A percentile compares a stretch with the other conserved stretches of the same genome.
Evolutionary conservation across 345 rosid genomes (phyloP).

Genomic region (Psidium friedrichsthalianum): DNA sequence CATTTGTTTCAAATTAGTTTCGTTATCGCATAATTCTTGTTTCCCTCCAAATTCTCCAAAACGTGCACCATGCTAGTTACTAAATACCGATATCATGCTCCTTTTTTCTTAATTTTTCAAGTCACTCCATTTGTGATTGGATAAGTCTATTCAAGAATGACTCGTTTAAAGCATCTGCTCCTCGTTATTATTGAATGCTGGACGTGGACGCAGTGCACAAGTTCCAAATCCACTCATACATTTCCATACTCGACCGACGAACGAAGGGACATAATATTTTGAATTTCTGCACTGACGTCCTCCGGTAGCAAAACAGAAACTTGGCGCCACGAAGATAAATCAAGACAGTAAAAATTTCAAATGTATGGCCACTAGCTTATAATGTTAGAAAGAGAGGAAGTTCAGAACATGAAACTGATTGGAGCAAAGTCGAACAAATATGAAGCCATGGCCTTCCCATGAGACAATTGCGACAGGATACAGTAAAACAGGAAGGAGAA

Average conservation of each 20-base stretch:
- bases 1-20: neutral
- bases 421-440: neutral
- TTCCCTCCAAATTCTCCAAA: neutral
- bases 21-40: neutral
- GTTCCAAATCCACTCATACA: neutral
- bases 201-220: neutral
- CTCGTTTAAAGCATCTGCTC: no score
- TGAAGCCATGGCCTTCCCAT: neutral
- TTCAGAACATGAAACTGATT: neutral
- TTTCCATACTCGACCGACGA: neutral
- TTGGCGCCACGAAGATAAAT: neutral
- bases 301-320: no score
- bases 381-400: neutral
- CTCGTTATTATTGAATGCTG: no score
- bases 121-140: neutral
- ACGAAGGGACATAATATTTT: no score
- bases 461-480: neutral
- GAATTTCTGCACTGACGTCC: no score
- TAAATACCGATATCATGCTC: neutral
- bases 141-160: neutral
- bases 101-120: neutral
- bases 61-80: neutral
- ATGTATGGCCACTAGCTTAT: neutral
- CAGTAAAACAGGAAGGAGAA: neutral
- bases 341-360: neutral